Evolutionary conservation across 345 rosid genomes (phyloP).

Genomic region (Trapa bicornis): DNA sequence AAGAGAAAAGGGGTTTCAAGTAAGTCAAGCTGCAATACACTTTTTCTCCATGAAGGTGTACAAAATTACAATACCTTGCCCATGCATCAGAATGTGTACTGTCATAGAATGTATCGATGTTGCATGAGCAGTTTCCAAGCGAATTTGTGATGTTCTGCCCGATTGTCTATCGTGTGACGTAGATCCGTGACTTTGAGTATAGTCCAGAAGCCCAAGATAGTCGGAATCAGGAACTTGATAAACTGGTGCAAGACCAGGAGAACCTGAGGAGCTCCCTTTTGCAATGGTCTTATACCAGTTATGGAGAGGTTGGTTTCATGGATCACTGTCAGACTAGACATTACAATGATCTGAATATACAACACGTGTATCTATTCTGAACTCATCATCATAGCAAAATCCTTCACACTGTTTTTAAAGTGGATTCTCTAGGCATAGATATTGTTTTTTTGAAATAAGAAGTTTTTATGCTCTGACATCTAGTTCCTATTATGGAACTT

Average conservation of each 20-base stretch:
- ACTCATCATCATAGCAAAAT: not conserved
- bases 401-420: not conserved
- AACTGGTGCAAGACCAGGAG: slow-evolving; percentile 66
- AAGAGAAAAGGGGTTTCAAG: slow-evolving; percentile 88
- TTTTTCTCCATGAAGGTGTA: not conserved
- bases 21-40: slow-evolving; percentile 25
- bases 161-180: slow-evolving; percentile 12
- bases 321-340: not conserved
- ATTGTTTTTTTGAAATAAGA: not conserved
- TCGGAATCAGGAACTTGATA: slow-evolving; percentile 77
- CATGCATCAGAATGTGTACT: not conserved
- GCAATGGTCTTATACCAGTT: slow-evolving; percentile 96
- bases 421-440: not conserved
- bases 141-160: not conserved
- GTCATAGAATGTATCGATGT: not conserved
- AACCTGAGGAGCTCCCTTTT: slow-evolving; percentile 73
- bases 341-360: not conserved
- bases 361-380: not conserved
- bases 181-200: slow-evolving; percentile 90
- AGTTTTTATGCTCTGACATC: not conserved
- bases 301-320: slow-evolving; percentile 61
- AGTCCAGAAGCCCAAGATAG: slow-evolving; percentile 77
- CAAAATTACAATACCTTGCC: not conserved
- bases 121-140: not conserved
- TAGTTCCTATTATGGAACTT: not conserved